Evolutionary conservation across 2,329 filamentous ascomycete genomes (phyloP).

Genomic region (Venturia pyrina): DNA sequence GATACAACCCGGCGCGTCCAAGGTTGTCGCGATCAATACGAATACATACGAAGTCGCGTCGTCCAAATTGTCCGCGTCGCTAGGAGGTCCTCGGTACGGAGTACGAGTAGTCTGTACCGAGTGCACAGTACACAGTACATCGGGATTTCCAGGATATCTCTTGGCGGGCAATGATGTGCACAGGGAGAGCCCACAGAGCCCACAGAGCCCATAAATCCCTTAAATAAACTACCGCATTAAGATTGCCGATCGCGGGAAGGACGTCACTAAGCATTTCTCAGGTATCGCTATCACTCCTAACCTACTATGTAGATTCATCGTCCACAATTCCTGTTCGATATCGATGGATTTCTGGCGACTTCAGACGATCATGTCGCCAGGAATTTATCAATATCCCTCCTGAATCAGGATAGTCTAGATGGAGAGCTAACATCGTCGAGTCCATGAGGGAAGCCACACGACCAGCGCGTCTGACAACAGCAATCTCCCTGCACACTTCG

Average conservation of each 20-base stretch:
- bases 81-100: no score
- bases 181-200: no score
- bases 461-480: not conserved
- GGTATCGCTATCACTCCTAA: not conserved
- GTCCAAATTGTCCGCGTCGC: no score
- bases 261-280: not conserved
- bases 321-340: not conserved
- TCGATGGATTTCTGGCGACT: not conserved
- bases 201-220: no score
- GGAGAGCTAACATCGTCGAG: not conserved
- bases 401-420: not conserved
- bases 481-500: not conserved
- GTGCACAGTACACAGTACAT: no score
- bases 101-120: no score
- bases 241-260: not conserved
- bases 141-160: no score
- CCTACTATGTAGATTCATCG: not conserved
- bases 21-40: no score
- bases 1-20: no score
- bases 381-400: not conserved
- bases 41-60: no score
- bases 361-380: not conserved
- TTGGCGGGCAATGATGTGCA: no score
- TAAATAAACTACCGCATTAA: no score
- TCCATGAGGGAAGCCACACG: not conserved